These are phyloP conservation scores for Psilocybe azurescens DNA, from an alignment of 768 basidiomycete species.

Conservation along the genomic window DNA sequence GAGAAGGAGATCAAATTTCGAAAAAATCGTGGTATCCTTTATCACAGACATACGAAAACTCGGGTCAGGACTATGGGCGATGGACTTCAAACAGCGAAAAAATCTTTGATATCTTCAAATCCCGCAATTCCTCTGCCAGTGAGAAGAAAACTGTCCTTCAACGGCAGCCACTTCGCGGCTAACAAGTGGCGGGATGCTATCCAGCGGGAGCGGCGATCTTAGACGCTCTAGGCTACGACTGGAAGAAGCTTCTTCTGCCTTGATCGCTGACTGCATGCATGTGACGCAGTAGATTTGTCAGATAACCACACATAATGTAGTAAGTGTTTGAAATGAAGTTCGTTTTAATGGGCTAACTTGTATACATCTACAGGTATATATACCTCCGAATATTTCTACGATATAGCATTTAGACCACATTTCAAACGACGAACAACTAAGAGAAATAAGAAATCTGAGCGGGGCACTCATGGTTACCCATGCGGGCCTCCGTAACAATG, in stretches of 20 bases:
- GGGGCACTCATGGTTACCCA: no score
- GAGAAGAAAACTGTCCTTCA: neutral
- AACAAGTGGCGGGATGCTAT: neutral
- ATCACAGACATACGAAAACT: neutral
- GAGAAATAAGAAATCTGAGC: no score
- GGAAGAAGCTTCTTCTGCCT: neutral
- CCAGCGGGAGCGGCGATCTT: neutral
- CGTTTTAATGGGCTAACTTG: no score
- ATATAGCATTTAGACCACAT: no score
- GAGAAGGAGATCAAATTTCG: constrained; percentile 1
- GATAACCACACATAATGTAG: neutral
- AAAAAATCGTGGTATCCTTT: constrained; percentile 8
- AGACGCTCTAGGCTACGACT: neutral
- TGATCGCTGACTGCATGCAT: neutral
- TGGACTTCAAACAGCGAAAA: neutral
- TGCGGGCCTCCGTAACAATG: no score
- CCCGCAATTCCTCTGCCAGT: neutral
- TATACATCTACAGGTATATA: no score
- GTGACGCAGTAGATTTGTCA: neutral
- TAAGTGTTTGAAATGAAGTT: neutral
- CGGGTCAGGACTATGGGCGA: neutral
- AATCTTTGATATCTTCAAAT: neutral
- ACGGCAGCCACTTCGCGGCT: neutral
- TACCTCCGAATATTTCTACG: no score
- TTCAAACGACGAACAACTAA: neutral